A percentile compares a stretch with the other conserved stretches of the same genome.
Conservation (phyloP, 2,329 filamentous ascomycete genomes). For the Daldinia sp. region DNA sequence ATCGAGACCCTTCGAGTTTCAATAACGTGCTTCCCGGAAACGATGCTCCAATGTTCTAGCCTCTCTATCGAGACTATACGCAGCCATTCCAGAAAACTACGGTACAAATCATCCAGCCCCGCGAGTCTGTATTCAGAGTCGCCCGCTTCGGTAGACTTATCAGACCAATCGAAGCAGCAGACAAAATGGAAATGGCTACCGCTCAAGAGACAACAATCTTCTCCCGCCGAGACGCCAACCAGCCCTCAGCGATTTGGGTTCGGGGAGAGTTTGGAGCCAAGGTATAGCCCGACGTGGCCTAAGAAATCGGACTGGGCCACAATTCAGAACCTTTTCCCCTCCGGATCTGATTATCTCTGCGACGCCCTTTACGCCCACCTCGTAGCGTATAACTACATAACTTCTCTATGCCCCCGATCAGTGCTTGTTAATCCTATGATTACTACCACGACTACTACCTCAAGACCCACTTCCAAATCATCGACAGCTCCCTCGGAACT, state of each 20-base stretch:
- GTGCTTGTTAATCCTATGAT: slow-evolving; percentile 16
- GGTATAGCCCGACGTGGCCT: slow-evolving; percentile 25
- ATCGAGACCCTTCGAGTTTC: slow-evolving; percentile 63
- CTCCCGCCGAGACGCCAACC: slow-evolving; percentile 17
- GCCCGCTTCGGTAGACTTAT: slow-evolving; percentile 16
- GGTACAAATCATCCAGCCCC: slow-evolving; percentile 46
- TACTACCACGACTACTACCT: too few species aligned
- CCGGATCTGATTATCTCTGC: slow-evolving; percentile 62
- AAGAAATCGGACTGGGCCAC: slow-evolving; percentile 51
- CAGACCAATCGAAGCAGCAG: slow-evolving; percentile 35
- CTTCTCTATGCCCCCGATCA: slow-evolving; percentile 47
- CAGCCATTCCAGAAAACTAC: slow-evolving; percentile 61
- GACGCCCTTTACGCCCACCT: slow-evolving; percentile 68
- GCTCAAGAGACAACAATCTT: slow-evolving; percentile 28
- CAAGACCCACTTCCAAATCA: slow-evolving; percentile 22
- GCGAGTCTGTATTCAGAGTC: slow-evolving; percentile 34
- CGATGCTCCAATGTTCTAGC: slow-evolving; percentile 64
- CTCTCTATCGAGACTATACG: slow-evolving; percentile 67
- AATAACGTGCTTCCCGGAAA: slow-evolving; percentile 65
- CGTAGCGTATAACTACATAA: slow-evolving; percentile 66
- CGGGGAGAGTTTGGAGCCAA: slow-evolving; percentile 13
- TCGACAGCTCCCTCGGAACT: slow-evolving; percentile 26
- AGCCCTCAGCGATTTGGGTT: slow-evolving; percentile 23
- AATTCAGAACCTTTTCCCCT: slow-evolving; percentile 61
- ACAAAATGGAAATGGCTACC: slow-evolving; percentile 44